A percentile compares a stretch with the other conserved stretches of the same genome.
phyloP scores from a whole-genome alignment of 2,329 filamentous ascomycete species.

The Colletotrichum tofieldiae region DNA sequence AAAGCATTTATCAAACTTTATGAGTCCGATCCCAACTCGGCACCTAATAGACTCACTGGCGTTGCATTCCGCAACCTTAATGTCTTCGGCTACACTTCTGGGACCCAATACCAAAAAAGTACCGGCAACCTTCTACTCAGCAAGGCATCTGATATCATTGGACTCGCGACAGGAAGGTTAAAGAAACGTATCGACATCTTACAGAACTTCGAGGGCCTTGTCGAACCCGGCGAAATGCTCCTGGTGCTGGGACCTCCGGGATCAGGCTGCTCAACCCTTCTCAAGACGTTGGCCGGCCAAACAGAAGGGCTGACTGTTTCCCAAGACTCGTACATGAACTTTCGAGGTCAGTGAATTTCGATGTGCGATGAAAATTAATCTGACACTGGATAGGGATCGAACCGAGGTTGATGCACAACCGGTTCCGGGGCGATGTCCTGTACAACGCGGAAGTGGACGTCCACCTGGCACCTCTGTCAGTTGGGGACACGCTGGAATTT shows the following conservation, averaged over 20 bases:
- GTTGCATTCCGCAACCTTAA: slow-evolving; percentile 49
- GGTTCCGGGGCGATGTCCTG: slow-evolving; percentile 73
- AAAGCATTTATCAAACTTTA: slow-evolving; percentile 48
- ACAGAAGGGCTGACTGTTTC: slow-evolving; percentile 47
- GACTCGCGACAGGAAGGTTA: slow-evolving; percentile 16
- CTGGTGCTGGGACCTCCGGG: slow-evolving; percentile 72
- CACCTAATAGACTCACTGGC: slow-evolving; percentile 46
- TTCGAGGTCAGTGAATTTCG: slow-evolving; percentile 19
- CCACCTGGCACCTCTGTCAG: slow-evolving; percentile 72
- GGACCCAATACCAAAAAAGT: slow-evolving; percentile 47
- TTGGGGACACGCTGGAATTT: slow-evolving; percentile 74
- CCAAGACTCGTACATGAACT: slow-evolving; percentile 46
- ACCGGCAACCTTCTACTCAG: slow-evolving; percentile 46
- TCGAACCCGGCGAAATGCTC: slow-evolving; percentile 67
- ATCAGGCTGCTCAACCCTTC: slow-evolving; percentile 76
- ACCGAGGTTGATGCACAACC: slow-evolving; percentile 40
- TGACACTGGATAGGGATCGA: slow-evolving; percentile 24
- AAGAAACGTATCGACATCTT: slow-evolving; percentile 48
- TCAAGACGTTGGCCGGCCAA: slow-evolving; percentile 65
- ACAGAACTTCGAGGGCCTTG: slow-evolving; percentile 49
- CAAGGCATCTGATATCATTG: slow-evolving; percentile 36
- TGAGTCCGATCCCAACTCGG: slow-evolving; percentile 47
- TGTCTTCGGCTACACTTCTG: slow-evolving; percentile 49
- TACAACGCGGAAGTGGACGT: slow-evolving; percentile 78
- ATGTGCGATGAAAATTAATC: fast-evolving